phyloP scores from a whole-genome alignment of 345 rosid species.

The Populus davidiana region DNA sequence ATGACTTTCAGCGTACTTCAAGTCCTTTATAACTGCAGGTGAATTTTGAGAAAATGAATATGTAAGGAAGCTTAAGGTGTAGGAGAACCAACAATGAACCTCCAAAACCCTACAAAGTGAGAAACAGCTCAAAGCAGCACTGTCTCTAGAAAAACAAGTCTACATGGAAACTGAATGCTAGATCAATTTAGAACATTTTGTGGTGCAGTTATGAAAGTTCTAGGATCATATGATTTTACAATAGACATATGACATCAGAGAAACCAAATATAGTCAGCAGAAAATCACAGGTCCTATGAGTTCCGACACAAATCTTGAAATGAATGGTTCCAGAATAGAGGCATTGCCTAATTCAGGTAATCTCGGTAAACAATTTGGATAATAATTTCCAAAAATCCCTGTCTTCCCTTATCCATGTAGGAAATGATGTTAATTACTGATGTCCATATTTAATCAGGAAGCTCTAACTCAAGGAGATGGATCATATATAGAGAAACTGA shows the following conservation, averaged over 20 bases:
- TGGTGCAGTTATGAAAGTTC: neutral
- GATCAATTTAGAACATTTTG: neutral
- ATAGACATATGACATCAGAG: neutral
- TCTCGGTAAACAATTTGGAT: neutral
- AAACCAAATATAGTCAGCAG: neutral
- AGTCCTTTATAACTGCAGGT: conserved; percentile 67
- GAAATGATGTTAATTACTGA: neutral
- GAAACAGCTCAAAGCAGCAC: no score
- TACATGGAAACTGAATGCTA: neutral
- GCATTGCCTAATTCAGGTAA: neutral
- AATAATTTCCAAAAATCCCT: neutral
- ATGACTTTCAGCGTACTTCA: conserved; percentile 82
- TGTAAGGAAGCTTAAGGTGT: neutral
- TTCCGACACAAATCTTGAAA: neutral
- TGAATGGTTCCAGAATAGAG: neutral
- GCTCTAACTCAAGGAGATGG: neutral
- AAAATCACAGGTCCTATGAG: neutral
- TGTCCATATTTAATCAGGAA: neutral
- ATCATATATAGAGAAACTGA: neutral
- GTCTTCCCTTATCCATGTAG: neutral
- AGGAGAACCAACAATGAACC: neutral
- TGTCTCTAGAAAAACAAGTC: neutral
- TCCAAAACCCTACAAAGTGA: neutral
- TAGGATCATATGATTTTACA: neutral
- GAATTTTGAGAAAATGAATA: neutral